Evolutionary conservation across 2,329 filamentous ascomycete genomes (phyloP), one percentile per base, ranked within the genome.

Genomic region (Pseudogymnoascus sp.): DNA sequence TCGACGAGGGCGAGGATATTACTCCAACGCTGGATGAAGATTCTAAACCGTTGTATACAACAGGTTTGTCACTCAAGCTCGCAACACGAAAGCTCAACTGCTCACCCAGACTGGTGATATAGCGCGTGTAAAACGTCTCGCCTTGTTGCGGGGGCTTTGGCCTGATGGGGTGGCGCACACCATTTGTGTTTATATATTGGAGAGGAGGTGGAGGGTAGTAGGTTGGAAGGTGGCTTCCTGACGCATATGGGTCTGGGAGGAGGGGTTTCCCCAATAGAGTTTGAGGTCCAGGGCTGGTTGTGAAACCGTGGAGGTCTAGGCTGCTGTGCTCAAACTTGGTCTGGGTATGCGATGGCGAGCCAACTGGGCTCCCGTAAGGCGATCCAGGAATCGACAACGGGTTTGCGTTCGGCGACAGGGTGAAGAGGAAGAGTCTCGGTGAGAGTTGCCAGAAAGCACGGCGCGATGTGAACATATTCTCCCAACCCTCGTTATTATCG

Each of bases 401-500:
- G 25, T 64, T 65, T 13, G 67, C 65, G 18, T 61, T 65, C 0
- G 89, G 90, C 58, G 88, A 84, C 29, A 93, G 80, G 0, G 89
- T 91, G 76, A 96, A 96, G 55, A 97, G 84, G 72, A 96, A 97
- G 59, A 96, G 81, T 5, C 90, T 84, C 0, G 89, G 85, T 42
- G 95, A 91, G 2, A 94, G 81, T 76, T 97, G 94, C 94, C 94
- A 99, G 75, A 97, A 99, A 69, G 86, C 86, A 64, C 84, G 82
- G 40, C 86, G 83, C 62, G 87, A 89, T 42, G 92, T 87, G 72
- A 94, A 97, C 87, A 96, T 92, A 59, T 83, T 78, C 29, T 80
- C 80, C 89, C 90, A 96, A 60, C 82, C 85, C 42, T 86, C 82
- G 8, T 82, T 79, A 36, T 80, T 79, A 45, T 86, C 81, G 12